A percentile compares a stretch with the other conserved stretches of the same genome.
These are phyloP conservation scores for Fusarium buxicola DNA, from an alignment of 2,329 filamentous ascomycete genomes.

Conservation along the genomic window DNA sequence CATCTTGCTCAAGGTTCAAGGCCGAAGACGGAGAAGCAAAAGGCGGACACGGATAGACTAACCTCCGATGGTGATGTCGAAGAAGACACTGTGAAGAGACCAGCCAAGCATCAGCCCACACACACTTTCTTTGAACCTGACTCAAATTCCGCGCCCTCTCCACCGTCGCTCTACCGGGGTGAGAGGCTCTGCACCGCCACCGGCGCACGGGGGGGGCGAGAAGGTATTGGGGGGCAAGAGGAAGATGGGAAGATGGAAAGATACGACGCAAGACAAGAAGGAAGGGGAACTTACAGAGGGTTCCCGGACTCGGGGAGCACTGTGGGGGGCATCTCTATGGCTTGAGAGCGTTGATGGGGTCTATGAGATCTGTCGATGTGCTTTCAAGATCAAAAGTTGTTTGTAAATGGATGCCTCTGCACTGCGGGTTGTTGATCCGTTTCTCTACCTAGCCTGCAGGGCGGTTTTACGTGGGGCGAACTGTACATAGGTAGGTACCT, in stretches of 20 bases:
- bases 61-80: constrained; percentile 85
- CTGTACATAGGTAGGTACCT: constrained; percentile 18
- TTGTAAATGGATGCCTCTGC: constrained; percentile 2
- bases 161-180: constrained; percentile 23
- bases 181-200: constrained; percentile 29
- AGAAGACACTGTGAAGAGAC: constrained; percentile 67
- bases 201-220: constrained; percentile 1
- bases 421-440: constrained; percentile 12
- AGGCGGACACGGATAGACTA: constrained; percentile 28
- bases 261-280: too few relatives aligned
- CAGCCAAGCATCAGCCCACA: constrained; percentile 41
- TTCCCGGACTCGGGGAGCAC: constrained; percentile 60
- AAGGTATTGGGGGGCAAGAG: not conserved
- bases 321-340: constrained; percentile 56
- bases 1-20: not conserved
- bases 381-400: constrained; percentile 8
- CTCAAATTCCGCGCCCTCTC: constrained; percentile 31
- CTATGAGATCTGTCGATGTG: not conserved
- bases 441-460: constrained; percentile 15
- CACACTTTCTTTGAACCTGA: constrained; percentile 27
- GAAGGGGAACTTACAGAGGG: constrained; percentile 62
- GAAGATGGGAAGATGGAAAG: not conserved
- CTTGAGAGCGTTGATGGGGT: not conserved
- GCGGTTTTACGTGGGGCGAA: constrained; percentile 31
- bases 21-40: constrained; percentile 3